Percentiles rank a stretch among this genome's conserved stretches.
phyloP scores from a whole-genome alignment of 2,329 filamentous ascomycete genomes.

The Ceratocystis papillata region DNA sequence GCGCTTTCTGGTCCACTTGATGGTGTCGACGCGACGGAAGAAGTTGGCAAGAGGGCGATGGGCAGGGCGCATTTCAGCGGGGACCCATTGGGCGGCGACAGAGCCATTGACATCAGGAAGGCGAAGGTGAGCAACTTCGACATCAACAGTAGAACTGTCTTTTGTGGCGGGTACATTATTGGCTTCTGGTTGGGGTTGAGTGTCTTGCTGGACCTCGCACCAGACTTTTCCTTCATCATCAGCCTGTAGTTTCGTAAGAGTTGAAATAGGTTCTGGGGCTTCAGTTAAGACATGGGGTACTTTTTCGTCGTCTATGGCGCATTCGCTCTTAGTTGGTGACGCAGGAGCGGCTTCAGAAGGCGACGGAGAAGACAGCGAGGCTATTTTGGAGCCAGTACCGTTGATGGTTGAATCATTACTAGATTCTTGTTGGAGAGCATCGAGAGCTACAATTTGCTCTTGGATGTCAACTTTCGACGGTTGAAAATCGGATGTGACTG shows the following conservation, averaged over 20 bases:
- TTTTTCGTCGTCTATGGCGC: not conserved
- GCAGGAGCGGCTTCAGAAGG: not conserved
- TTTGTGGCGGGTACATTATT: constrained; percentile 32
- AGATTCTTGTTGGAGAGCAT: not conserved
- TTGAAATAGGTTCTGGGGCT: not conserved
- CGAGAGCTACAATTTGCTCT: constrained; percentile 1
- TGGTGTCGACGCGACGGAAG: constrained; percentile 86
- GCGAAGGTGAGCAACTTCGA: constrained; percentile 28
- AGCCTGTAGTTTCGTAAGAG: constrained; percentile 15
- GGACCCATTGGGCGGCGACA: constrained; percentile 64
- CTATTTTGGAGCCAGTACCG: constrained; percentile 19
- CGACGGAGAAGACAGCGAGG: not conserved
- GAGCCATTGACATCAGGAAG: constrained; percentile 37
- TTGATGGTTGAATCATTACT: constrained; percentile 54
- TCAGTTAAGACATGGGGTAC: not conserved
- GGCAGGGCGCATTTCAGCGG: constrained; percentile 61
- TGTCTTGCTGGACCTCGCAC: not conserved
- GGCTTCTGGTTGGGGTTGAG: constrained; percentile 32
- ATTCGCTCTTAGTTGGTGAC: not conserved
- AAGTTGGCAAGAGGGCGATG: constrained; percentile 58
- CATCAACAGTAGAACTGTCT: not conserved
- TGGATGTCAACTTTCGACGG: not conserved
- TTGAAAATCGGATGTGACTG: not conserved
- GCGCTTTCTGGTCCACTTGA: constrained; percentile 66
- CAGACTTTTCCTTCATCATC: not conserved